Evolutionary conservation across 78 protist genomes (phyloP), one percentile per base, ranked within the genome.

Genomic region (Dictyostelium citrinum): DNA sequence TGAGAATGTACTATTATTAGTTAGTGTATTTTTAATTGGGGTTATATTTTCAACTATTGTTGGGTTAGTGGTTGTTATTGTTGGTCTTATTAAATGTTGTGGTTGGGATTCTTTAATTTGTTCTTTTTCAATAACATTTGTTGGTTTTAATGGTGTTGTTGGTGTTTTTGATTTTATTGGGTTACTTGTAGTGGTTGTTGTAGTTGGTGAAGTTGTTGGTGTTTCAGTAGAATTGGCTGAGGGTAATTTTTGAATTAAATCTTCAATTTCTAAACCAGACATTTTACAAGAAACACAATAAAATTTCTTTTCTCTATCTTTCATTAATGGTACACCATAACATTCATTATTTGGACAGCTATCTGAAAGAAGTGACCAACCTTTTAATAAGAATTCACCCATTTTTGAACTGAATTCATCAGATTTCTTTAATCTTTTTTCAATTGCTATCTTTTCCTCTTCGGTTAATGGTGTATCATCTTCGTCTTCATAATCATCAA

Each of bases 381-480:
- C 93, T 39, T 43, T 43, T 49, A 88, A 68, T 46, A 88, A 33
- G 31, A 58, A 64, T 67, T 88, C 80, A 27, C 93, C 93, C 31
- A 88, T 88, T 24, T 79, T 88, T 45, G 93, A 46, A 67, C 85
- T 78, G n/a, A 68, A 20, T 88, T 88, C 85, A 33, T 88, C 93
- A n/a, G 93, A 78, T 29, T 88, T 88, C 9, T 88, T 76, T 58
- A 88, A 61, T 67, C 71, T 88, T 31, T 72, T 39, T 68, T 88
- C 93, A n/a, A 88, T 58, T n/a, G 20, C 24, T 43, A 29, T 39
- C 39, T 82, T 76, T 60, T 88, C 93, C 29, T 45, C 81, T 24
- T 88, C 93, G 1, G 93, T 67, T 22, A 78, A 60, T 24, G 75
- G 67, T 41, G 27, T 60, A n/a, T 76, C 35, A 20, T 85, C 76